Conservation (phyloP, 2,329 filamentous ascomycete genomes). For the Pseudocercospora macadamiae region DNA sequence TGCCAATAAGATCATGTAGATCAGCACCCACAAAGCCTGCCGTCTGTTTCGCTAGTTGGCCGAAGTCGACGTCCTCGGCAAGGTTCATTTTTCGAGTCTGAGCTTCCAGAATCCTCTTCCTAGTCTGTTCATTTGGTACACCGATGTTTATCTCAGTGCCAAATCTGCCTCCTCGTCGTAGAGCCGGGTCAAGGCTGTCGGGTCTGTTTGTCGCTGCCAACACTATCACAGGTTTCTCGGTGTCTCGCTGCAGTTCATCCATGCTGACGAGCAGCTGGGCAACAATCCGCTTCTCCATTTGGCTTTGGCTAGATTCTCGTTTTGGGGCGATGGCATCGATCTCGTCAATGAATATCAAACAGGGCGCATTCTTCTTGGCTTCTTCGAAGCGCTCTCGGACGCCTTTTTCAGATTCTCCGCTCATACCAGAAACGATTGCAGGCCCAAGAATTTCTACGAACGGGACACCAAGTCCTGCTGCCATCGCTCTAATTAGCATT, state of each 20-base stretch:
- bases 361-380: constrained; percentile 82
- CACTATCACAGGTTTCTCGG: constrained; percentile 75
- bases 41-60: constrained; percentile 75
- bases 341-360: constrained; percentile 88
- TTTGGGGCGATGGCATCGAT: constrained; percentile 91
- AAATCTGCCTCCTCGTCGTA: constrained; percentile 75
- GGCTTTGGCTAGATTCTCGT: constrained; percentile 77
- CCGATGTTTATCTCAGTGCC: constrained; percentile 84
- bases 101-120: constrained; percentile 76
- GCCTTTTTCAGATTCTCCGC: constrained; percentile 85
- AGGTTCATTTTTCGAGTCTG: constrained; percentile 69
- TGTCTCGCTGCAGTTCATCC: constrained; percentile 73
- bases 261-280: constrained; percentile 83
- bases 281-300: constrained; percentile 88
- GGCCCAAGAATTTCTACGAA: constrained; percentile 83
- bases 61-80: constrained; percentile 72
- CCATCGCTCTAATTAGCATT: constrained; percentile 78
- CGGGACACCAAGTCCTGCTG: constrained; percentile 72
- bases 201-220: constrained; percentile 89
- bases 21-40: constrained; percentile 94
- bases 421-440: constrained; percentile 82
- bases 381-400: constrained; percentile 85
- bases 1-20: constrained; percentile 71
- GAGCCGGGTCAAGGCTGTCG: constrained; percentile 79
- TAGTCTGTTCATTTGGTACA: constrained; percentile 74